Evolutionary conservation across 371 early-diverging fungal genomes (phyloP).

Genomic region (Furculomyces boomerangus): DNA sequence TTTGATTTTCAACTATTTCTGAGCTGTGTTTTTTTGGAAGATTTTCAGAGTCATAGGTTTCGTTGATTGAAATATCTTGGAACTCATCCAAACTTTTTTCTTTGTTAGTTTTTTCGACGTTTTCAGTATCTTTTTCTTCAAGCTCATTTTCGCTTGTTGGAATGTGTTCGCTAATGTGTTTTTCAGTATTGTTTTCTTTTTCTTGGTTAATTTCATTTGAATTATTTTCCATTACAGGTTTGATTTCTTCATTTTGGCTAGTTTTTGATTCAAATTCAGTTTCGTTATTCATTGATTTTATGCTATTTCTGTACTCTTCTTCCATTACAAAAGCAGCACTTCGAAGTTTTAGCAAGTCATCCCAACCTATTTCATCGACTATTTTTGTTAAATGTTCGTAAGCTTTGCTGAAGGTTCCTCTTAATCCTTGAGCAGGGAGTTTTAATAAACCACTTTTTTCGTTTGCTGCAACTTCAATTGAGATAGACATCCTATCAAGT

Average conservation of each 20-base stretch:
- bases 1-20: no score
- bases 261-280: no score
- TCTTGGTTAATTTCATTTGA: slow-evolving; percentile 25
- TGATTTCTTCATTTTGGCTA: background rate
- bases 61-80: no score
- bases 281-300: no score
- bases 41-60: no score
- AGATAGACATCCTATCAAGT: background rate
- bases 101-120: background rate
- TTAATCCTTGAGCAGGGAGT: slow-evolving; percentile 70
- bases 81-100: background rate
- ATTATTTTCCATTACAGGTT: slow-evolving; percentile 2
- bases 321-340: slow-evolving; percentile 92
- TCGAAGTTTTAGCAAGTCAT: slow-evolving; percentile 68
- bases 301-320: slow-evolving; percentile 56
- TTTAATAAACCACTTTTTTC: slow-evolving; percentile 34
- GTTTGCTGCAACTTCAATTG: slow-evolving; percentile 17
- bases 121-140: slow-evolving; percentile 1
- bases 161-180: slow-evolving; percentile 14
- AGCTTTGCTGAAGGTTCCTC: slow-evolving; percentile 79
- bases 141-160: slow-evolving; percentile 8
- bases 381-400: slow-evolving; percentile 63
- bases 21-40: no score
- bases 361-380: slow-evolving; percentile 80
- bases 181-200: slow-evolving; percentile 11